A percentile compares a stretch with the other conserved stretches of the same genome.
Conservation (phyloP, 352 stramenopile species). For the Phytopythium vexans region DNA sequence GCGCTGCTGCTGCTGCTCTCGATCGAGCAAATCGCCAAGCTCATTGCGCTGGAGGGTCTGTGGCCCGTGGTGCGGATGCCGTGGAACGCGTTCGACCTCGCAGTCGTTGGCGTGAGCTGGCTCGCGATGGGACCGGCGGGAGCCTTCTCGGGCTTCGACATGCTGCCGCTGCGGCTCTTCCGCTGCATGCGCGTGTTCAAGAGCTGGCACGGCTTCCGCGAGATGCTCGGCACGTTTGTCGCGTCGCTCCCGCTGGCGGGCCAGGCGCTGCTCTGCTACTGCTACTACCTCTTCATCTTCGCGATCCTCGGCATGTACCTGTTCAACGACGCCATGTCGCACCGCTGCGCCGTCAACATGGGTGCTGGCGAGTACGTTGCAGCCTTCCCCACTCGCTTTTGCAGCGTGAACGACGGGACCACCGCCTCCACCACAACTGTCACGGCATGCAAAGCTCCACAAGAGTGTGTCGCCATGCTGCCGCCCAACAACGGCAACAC, state of each 20-base stretch:
- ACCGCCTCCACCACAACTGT: slow-evolving; percentile 11
- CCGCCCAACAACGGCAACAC: slow-evolving; percentile 74
- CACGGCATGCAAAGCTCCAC: background rate
- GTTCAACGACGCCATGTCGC: slow-evolving; percentile 78
- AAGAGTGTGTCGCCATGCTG: slow-evolving; percentile 54
- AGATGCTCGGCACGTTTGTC: slow-evolving; percentile 78
- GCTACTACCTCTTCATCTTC: slow-evolving; percentile 86
- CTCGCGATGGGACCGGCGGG: slow-evolving; percentile 36
- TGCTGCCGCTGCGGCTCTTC: slow-evolving; percentile 74
- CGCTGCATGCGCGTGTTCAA: slow-evolving; percentile 67
- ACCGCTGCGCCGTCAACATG: slow-evolving; percentile 54
- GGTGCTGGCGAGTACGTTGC: slow-evolving; percentile 40
- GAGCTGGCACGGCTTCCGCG: slow-evolving; percentile 70
- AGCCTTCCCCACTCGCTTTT: slow-evolving; percentile 55
- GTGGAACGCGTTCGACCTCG: slow-evolving; percentile 72
- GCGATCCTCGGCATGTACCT: slow-evolving; percentile 85
- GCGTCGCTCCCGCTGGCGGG: slow-evolving; percentile 63
- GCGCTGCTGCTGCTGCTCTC: slow-evolving; percentile 65
- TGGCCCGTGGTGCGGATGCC: slow-evolving; percentile 51
- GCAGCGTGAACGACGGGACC: slow-evolving; percentile 16
- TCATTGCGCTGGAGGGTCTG: slow-evolving; percentile 62
- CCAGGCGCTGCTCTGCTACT: slow-evolving; percentile 76
- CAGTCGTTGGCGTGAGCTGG: slow-evolving; percentile 62
- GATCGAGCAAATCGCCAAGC: slow-evolving; percentile 60
- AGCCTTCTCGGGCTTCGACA: slow-evolving; percentile 55